Evolutionary conservation across 345 rosid species (phyloP).

Genomic region (Eucalyptus sp.): DNA sequence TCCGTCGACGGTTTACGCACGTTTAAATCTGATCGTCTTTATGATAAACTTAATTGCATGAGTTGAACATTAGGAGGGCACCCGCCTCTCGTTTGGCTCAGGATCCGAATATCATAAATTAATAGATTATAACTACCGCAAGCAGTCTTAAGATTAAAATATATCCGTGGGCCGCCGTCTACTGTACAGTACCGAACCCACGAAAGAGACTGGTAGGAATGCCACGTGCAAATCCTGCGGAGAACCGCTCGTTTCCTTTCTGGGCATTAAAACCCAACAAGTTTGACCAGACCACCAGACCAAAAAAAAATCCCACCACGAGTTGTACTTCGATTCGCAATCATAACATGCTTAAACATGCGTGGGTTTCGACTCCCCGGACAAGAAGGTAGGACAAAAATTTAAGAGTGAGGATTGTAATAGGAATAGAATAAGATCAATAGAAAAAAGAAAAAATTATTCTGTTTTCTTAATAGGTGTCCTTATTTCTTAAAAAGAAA

Average conservation of each 20-base stretch:
- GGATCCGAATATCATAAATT: neutral
- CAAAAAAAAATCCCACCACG: neutral
- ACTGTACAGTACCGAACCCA: neutral
- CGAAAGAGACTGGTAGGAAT: neutral
- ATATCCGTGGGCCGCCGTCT: neutral
- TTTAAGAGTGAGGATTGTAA: no score
- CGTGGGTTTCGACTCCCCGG: no score
- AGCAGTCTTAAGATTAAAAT: neutral
- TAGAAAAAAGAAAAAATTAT: neutral
- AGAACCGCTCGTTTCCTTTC: neutral
- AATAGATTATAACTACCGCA: neutral
- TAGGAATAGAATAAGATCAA: no score
- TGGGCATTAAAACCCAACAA: neutral
- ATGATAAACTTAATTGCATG: neutral
- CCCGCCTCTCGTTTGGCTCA: neutral
- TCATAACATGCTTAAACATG: neutral
- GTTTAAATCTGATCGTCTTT: neutral
- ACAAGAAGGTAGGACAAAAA: no score
- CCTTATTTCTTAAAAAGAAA: neutral
- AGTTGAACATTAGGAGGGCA: neutral
- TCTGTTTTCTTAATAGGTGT: neutral
- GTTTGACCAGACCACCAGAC: neutral
- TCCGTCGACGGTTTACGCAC: neutral
- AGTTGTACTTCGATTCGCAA: neutral
- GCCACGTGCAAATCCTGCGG: neutral